Evolutionary conservation across 2,329 filamentous ascomycete genomes (phyloP).

Genomic region (Xylariaceae sp.): DNA sequence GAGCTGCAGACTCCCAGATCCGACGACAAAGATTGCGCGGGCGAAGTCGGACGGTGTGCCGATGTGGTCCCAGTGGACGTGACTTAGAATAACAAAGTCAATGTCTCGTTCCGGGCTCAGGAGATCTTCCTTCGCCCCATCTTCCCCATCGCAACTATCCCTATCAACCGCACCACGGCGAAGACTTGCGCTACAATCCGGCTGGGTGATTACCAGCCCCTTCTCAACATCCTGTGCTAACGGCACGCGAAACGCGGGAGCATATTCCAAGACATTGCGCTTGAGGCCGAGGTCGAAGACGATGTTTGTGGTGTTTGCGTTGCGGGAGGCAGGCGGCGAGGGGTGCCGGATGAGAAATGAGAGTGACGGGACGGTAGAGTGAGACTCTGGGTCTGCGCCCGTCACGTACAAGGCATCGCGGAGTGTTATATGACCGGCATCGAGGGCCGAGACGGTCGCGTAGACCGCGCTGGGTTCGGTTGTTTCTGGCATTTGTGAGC

Average conservation of each 20-base stretch:
- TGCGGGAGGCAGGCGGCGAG: constrained; percentile 21
- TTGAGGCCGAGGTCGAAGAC: constrained; percentile 54
- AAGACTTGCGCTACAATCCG: constrained; percentile 42
- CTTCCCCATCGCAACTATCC: background rate
- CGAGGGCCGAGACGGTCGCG: constrained; percentile 37
- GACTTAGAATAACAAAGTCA: constrained; percentile 42
- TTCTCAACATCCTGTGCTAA: constrained; percentile 38
- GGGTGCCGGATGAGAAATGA: constrained; percentile 50
- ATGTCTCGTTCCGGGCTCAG: constrained; percentile 22
- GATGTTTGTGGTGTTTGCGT: constrained; percentile 33
- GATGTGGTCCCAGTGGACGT: constrained; percentile 56
- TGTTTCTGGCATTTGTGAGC: background rate
- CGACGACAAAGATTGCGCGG: constrained; percentile 47
- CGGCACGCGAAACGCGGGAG: constrained; percentile 41
- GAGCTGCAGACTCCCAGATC: constrained; percentile 42
- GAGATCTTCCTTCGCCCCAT: background rate
- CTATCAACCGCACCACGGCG: constrained; percentile 18
- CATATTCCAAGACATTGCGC: constrained; percentile 42
- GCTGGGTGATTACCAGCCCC: constrained; percentile 39
- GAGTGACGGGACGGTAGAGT: constrained; percentile 48
- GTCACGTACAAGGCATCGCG: constrained; percentile 45
- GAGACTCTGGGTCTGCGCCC: constrained; percentile 39
- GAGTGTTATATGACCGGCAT: constrained; percentile 42
- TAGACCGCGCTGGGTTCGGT: constrained; percentile 16
- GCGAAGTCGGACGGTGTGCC: constrained; percentile 52